Evolutionary conservation across 495 filamentous ascomycete genomes (phyloP).

Genomic region (Hypoxylon crocopeplum): DNA sequence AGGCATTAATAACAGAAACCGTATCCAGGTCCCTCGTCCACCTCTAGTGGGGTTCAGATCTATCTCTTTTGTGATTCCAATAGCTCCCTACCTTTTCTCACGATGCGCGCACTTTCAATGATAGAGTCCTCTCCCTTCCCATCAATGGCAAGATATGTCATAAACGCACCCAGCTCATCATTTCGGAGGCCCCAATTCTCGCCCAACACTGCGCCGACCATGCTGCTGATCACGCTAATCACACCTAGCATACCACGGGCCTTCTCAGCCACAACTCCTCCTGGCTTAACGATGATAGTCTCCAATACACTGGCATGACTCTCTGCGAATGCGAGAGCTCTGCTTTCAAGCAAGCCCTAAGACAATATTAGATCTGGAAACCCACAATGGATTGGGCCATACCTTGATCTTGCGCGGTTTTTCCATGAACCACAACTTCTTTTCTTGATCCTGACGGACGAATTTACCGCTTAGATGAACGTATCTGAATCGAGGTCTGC

Average conservation of each 20-base stretch:
- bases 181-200: slow-evolving; percentile 8
- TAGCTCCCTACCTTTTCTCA: slow-evolving; percentile 17
- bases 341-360: slow-evolving; percentile 15
- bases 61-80: slow-evolving; percentile 1
- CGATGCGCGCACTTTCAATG: slow-evolving; percentile 22
- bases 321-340: slow-evolving; percentile 13
- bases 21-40: neutral
- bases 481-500: slow-evolving; percentile 35
- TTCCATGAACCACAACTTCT: slow-evolving; percentile 26
- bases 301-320: slow-evolving; percentile 4
- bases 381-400: neutral
- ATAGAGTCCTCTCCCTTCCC: slow-evolving; percentile 12
- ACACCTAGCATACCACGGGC: no score
- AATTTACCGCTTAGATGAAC: slow-evolving; percentile 37
- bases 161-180: slow-evolving; percentile 23
- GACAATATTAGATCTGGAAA: neutral
- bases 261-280: slow-evolving; percentile 1
- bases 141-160: slow-evolving; percentile 18
- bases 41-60: neutral
- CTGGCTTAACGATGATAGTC: slow-evolving; percentile 16
- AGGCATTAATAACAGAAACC: no score
- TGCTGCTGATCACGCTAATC: neutral
- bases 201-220: slow-evolving; percentile 1
- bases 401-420: slow-evolving; percentile 34
- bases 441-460: slow-evolving; percentile 23